Conservation (phyloP, 2,329 filamentous ascomycete species). For the Nemania abortiva region DNA sequence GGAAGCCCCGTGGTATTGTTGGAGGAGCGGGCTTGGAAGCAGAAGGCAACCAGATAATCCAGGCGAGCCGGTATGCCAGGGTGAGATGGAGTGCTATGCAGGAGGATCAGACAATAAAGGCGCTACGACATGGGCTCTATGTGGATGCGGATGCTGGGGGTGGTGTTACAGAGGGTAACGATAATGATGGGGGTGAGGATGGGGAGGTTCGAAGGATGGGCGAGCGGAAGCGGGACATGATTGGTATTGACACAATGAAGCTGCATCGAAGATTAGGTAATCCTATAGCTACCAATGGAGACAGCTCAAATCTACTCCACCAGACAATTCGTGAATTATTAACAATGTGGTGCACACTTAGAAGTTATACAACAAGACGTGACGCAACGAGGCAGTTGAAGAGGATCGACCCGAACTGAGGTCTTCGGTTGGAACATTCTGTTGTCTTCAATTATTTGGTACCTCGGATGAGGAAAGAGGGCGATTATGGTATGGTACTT, state of each 20-base stretch:
- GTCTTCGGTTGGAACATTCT: no score
- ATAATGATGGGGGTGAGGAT: not conserved
- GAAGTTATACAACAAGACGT: no score
- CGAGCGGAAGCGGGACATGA: not conserved
- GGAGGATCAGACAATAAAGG: not conserved
- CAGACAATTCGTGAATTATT: not conserved
- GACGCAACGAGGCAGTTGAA: no score
- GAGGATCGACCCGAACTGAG: no score
- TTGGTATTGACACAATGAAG: not conserved
- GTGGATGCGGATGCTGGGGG: not conserved
- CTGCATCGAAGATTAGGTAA: not conserved
- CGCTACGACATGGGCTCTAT: not conserved
- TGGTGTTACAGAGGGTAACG: not conserved
- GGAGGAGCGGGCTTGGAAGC: not conserved
- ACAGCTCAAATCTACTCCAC: constrained; percentile 15
- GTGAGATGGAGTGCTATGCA: constrained; percentile 7
- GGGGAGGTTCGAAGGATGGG: not conserved
- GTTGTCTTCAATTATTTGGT: no score
- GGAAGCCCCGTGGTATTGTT: constrained; percentile 36
- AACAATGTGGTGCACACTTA: no score
- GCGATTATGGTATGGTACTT: no score
- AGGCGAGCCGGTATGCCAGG: not conserved
- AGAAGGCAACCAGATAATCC: constrained; percentile 3
- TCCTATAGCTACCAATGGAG: not conserved
- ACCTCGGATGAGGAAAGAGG: no score